Evolutionary conservation across 1,139 yeast species (phyloP).

Genomic region (Taiozyma sp.): DNA sequence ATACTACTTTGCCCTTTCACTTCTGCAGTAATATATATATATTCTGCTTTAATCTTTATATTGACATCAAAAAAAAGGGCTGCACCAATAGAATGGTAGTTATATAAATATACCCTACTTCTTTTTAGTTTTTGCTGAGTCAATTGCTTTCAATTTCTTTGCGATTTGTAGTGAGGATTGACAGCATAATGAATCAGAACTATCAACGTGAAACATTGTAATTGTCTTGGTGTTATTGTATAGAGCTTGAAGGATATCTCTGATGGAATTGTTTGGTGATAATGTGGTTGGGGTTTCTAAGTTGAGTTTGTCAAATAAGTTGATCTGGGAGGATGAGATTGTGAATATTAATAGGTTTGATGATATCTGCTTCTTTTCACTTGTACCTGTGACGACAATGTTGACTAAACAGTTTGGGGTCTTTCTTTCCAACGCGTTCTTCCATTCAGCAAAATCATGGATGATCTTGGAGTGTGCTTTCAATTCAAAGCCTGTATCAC

Average conservation of each 20-base stretch:
- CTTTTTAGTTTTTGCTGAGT: background rate
- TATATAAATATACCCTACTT: background rate
- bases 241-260: conserved; percentile 13
- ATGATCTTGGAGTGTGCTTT: background rate
- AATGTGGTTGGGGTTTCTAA: background rate
- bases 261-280: background rate
- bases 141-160: conserved; percentile 1
- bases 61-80: background rate
- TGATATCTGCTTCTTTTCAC: background rate
- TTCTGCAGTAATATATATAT: background rate
- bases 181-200: background rate
- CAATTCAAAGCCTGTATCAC: background rate
- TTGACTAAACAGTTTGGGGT: background rate
- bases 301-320: background rate
- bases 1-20: background rate
- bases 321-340: background rate
- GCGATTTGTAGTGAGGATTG: conserved; percentile 1
- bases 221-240: conserved; percentile 27
- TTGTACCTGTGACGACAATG: background rate
- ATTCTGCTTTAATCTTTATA: background rate
- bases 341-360: background rate
- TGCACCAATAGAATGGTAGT: background rate
- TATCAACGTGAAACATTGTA: conserved; percentile 18
- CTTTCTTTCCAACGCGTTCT: background rate
- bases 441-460: background rate